Evolutionary conservation across 805 yeast genomes (phyloP).

Genomic region (Middelhovenomyces tepae): DNA sequence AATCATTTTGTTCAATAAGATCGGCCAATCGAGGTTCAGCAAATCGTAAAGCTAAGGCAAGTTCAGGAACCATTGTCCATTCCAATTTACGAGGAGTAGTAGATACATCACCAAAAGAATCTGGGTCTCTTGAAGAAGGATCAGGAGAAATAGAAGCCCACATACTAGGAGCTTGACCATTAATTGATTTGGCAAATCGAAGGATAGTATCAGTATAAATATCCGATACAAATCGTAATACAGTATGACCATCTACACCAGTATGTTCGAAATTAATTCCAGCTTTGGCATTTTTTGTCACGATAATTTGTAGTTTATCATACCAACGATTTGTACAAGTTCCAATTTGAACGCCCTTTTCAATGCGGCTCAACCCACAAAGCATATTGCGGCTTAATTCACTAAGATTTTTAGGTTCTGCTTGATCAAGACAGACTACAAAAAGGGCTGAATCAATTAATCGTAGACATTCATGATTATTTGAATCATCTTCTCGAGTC

Average conservation of each 20-base stretch:
- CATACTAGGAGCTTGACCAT: slow-evolving; percentile 62
- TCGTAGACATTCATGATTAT: slow-evolving; percentile 61
- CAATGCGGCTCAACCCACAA: slow-evolving; percentile 73
- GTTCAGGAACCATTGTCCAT: slow-evolving; percentile 74
- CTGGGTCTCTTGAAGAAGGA: slow-evolving; percentile 35
- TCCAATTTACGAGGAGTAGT: slow-evolving; percentile 81
- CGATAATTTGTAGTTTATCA: slow-evolving; percentile 80
- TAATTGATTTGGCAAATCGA: slow-evolving; percentile 76
- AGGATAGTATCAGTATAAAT: slow-evolving; percentile 86
- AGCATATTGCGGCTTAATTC: slow-evolving; percentile 76
- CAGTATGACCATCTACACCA: slow-evolving; percentile 94
- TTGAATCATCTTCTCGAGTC: slow-evolving; percentile 29
- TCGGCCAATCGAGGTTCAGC: slow-evolving; percentile 87
- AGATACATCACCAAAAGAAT: slow-evolving; percentile 35
- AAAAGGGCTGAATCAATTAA: slow-evolving; percentile 77
- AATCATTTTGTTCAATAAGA: slow-evolving; percentile 82
- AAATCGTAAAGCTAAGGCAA: slow-evolving; percentile 72
- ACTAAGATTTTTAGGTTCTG: slow-evolving; percentile 44
- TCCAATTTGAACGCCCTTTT: slow-evolving; percentile 84
- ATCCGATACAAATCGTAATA: slow-evolving; percentile 76
- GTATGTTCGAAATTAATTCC: slow-evolving; percentile 88
- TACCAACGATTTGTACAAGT: slow-evolving; percentile 95
- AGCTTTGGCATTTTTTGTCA: slow-evolving; percentile 82
- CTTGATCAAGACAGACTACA: slow-evolving; percentile 74
- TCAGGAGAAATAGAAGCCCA: slow-evolving; percentile 52